Evolutionary conservation across 805 yeast genomes (phyloP), one percentile per base, ranked within the genome.

Genomic region (Candida multigemmis): DNA sequence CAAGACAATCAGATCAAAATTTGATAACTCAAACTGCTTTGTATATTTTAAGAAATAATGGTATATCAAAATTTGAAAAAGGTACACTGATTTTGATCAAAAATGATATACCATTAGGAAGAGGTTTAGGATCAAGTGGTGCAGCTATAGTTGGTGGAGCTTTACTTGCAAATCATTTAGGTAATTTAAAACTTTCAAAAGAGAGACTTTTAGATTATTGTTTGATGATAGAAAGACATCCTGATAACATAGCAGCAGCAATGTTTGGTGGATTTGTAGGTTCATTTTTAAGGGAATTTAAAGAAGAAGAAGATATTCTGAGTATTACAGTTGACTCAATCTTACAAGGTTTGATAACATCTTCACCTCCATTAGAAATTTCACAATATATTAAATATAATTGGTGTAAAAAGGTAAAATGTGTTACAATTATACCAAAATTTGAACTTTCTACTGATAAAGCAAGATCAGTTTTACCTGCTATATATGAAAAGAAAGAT

Each of bases 201-300:
- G 77, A 73, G 42, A 68, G 97, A 42, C 70, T 91, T 76, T 64
- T 91, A 43, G 98, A 91, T 54, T 91, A 82, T 63, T 85, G 96
- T 53, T 68, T 91, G 42, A 83, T 91, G 91, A 87, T 91, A 40
- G 98, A 91, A 62, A 77, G 97, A 51, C 98, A 91, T 47, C 98
- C 98, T 19, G 98, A 91, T 57, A 91, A 91, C 54, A 87, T 91
- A 46, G 85, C 96, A 8, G 98, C 98, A 17, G 95, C 98, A 19
- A 85, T 91, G 95, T 80, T 87, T 77, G 98, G 98, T 34, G 96
- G 98, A 2, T 91, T 91, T 53, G 95, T 87, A 22, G 98, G 98
- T 23, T 85, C 96, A 4, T 91, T 81, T 54, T 68, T 91, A 46
- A 73, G 94, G 44, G 93, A 83, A 36, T 60, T 91, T 33, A 63